Evolutionary conservation across 768 basidiomycete genomes (phyloP).

Genomic region (Lentinula sp.): DNA sequence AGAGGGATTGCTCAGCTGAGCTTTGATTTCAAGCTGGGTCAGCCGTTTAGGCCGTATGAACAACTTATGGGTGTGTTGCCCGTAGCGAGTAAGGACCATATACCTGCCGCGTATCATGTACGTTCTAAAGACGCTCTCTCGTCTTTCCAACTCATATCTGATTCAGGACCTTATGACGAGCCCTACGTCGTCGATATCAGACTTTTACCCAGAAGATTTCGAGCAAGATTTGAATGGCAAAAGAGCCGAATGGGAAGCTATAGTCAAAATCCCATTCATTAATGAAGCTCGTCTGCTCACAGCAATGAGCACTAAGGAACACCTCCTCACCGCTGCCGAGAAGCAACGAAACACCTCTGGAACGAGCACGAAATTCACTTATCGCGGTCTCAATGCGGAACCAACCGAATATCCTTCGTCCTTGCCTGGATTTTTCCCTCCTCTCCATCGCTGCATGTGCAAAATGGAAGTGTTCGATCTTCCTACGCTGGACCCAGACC

Average conservation of each 20-base stretch:
- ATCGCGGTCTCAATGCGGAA: constrained; percentile 44
- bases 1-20: constrained; percentile 62
- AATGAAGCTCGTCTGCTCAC: constrained; percentile 69
- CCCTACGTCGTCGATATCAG: constrained; percentile 77
- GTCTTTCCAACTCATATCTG: neutral
- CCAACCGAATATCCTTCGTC: constrained; percentile 83
- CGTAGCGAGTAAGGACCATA: constrained; percentile 80
- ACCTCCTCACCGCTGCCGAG: constrained; percentile 73
- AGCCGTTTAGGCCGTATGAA: constrained; percentile 88
- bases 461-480: constrained; percentile 79
- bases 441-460: constrained; percentile 75
- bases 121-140: constrained; percentile 11
- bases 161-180: constrained; percentile 85
- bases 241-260: constrained; percentile 98
- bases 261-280: constrained; percentile 98
- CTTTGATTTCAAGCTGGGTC: constrained; percentile 85
- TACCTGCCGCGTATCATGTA: constrained; percentile 84
- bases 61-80: constrained; percentile 99
- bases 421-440: constrained; percentile 91
- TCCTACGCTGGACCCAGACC: constrained; percentile 61
- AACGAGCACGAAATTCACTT: constrained; percentile 74
- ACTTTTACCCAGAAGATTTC: constrained; percentile 92
- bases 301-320: constrained; percentile 81
- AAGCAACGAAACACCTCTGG: constrained; percentile 69
- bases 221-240: constrained; percentile 96